Conservation (phyloP, 2,329 filamentous ascomycete genomes). For the Fusarium piperis region DNA sequence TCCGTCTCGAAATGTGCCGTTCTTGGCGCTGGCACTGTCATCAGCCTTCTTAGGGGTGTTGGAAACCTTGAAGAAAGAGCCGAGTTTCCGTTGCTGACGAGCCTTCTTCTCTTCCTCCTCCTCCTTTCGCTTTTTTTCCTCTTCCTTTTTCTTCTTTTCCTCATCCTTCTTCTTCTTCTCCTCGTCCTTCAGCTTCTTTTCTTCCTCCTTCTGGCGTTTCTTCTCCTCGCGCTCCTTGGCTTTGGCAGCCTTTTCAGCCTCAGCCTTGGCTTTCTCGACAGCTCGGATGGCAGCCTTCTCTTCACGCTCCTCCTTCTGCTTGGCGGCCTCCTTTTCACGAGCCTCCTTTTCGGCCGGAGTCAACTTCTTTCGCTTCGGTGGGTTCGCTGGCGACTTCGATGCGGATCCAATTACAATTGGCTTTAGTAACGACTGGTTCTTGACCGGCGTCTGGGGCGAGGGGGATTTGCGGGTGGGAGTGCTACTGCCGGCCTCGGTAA, state of each 20-base stretch:
- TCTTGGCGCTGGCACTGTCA: conserved; percentile 44
- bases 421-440: conserved; percentile 20
- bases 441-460: conserved; percentile 47
- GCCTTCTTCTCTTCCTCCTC: conserved; percentile 64
- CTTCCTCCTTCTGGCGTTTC: conserved; percentile 44
- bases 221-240: conserved; percentile 53
- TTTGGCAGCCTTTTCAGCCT: conserved; percentile 50
- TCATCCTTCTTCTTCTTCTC: conserved; percentile 62
- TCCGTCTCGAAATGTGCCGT: conserved; percentile 43
- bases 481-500: conserved; percentile 56
- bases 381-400: conserved; percentile 29
- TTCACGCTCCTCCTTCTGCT: conserved; percentile 51
- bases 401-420: conserved; percentile 12
- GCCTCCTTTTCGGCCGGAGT: conserved; percentile 54
- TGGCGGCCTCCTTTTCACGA: conserved; percentile 50
- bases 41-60: conserved; percentile 54
- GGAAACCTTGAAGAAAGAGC: conserved; percentile 57
- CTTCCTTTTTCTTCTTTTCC: conserved; percentile 53
- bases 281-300: conserved; percentile 42
- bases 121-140: conserved; percentile 57
- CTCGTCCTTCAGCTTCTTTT: conserved; percentile 56
- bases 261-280: conserved; percentile 45
- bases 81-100: conserved; percentile 58
- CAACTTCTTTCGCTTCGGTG: conserved; percentile 55
- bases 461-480: conserved; percentile 51